Percentiles rank a stretch among this genome's conserved stretches.
phyloP scores from a whole-genome alignment of 768 basidiomycete genomes.

The Auriculariales sp. region DNA sequence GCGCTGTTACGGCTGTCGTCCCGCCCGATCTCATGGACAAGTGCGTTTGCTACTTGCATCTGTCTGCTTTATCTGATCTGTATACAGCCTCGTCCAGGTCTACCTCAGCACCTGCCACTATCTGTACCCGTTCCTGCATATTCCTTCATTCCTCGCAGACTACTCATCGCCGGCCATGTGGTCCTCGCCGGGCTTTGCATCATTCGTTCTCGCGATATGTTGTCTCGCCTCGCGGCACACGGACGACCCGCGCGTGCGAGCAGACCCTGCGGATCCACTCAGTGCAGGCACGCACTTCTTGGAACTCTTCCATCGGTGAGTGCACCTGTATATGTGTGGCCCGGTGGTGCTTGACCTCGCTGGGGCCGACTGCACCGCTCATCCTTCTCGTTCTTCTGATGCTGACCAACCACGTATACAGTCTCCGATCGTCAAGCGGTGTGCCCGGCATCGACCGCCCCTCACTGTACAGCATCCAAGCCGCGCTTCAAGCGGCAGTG shows the following conservation, averaged over 20 bases:
- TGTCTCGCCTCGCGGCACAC: conserved; percentile 86
- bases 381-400: too few species aligned
- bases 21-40: conserved; percentile 88
- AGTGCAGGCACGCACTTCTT: conserved; percentile 88
- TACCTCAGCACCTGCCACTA: conserved; percentile 90
- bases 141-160: conserved; percentile 82
- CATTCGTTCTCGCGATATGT: conserved; percentile 86
- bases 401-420: too few species aligned
- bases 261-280: conserved; percentile 68
- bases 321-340: too few species aligned
- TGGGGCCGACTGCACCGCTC: too few species aligned
- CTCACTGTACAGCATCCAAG: conserved; percentile 84
- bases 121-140: conserved; percentile 81
- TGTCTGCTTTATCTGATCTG: conserved; percentile 4
- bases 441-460: conserved; percentile 79
- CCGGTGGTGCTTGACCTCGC: too few species aligned
- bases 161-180: conserved; percentile 91
- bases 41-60: conserved; percentile 27
- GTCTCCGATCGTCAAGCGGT: too few species aligned
- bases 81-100: conserved; percentile 55
- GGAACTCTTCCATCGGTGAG: conserved; percentile 78
- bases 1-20: conserved; percentile 72
- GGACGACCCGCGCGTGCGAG: conserved; percentile 79
- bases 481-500: conserved; percentile 80
- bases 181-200: conserved; percentile 89